Percentiles rank a stretch among this genome's conserved stretches.
Conservation (phyloP, 2,329 filamentous ascomycete species). For the Raffaelea albimanens region DNA sequence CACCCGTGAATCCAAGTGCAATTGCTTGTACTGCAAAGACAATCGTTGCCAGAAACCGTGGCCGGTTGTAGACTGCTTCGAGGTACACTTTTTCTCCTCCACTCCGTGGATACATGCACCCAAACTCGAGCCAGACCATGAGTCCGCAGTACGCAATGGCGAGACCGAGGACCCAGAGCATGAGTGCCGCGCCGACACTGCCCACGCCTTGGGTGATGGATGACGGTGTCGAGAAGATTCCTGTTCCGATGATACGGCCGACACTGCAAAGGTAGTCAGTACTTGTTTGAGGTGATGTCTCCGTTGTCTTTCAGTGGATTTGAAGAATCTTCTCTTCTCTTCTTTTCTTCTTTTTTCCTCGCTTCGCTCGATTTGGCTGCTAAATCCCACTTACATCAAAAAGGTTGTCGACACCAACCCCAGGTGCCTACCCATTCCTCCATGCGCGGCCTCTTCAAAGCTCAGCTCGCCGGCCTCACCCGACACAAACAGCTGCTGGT, state of each 20-base stretch:
- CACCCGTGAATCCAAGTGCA: constrained; percentile 10
- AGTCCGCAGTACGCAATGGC: constrained; percentile 49
- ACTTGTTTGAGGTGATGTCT: too few species aligned
- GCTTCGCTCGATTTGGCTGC: too few species aligned
- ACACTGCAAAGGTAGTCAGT: constrained; percentile 2
- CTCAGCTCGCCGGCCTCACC: constrained; percentile 11
- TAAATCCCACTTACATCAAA: constrained; percentile 8
- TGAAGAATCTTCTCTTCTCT: too few species aligned
- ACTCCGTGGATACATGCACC: constrained; percentile 50
- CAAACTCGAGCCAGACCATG: constrained; percentile 55
- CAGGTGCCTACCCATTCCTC: constrained; percentile 11
- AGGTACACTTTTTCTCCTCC: constrained; percentile 60
- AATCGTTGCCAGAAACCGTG: constrained; percentile 49
- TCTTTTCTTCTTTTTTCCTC: too few species aligned
- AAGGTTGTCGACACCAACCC: constrained; percentile 13
- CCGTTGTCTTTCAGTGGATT: too few species aligned
- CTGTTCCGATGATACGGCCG: constrained; percentile 20
- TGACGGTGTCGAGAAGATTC: constrained; percentile 44
- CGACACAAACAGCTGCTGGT: constrained; percentile 1
- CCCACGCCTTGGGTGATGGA: constrained; percentile 41
- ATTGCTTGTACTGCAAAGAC: constrained; percentile 38
- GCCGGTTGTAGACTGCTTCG: constrained; percentile 50
- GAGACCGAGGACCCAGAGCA: constrained; percentile 24
- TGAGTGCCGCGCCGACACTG: constrained; percentile 36
- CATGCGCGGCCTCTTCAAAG: constrained; percentile 8